These are phyloP conservation scores for Kwoniella europaea DNA, from an alignment of 768 basidiomycete species.

Conservation along the genomic window DNA sequence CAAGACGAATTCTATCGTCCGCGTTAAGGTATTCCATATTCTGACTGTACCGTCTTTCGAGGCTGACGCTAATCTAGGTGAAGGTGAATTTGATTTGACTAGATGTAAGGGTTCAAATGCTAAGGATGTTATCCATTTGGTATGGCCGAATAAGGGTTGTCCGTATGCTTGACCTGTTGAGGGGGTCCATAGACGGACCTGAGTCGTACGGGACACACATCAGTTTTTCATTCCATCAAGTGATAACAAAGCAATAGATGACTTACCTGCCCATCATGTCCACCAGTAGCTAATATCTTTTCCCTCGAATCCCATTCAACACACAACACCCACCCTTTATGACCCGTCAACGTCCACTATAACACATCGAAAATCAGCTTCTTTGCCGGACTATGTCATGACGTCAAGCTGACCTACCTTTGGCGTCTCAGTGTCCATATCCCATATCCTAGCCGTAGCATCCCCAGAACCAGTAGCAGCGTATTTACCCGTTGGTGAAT, in stretches of 20 bases:
- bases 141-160: conserved; percentile 86
- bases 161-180: conserved; percentile 86
- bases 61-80: conserved; percentile 87
- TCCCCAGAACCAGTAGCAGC: conserved; percentile 96
- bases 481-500: conserved; percentile 88
- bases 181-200: conserved; percentile 90
- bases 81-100: conserved; percentile 62
- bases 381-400: neutral
- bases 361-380: neutral
- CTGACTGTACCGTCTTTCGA: conserved; percentile 96
- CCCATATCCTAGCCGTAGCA: conserved; percentile 89
- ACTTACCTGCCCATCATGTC: conserved; percentile 86
- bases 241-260: neutral
- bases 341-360: conserved; percentile 76
- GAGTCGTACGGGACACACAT: neutral
- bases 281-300: conserved; percentile 85
- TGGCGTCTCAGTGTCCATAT: conserved; percentile 88
- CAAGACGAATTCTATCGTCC: conserved; percentile 77
- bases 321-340: conserved; percentile 94
- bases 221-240: neutral
- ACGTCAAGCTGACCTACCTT: conserved; percentile 59
- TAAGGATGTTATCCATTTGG: conserved; percentile 94
- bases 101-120: conserved; percentile 96
- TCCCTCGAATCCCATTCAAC: conserved; percentile 97
- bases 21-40: conserved; percentile 81